These are phyloP conservation scores for Fraxinus ornus DNA, from an alignment of 305 asterid genomes.

Conservation along the genomic window DNA sequence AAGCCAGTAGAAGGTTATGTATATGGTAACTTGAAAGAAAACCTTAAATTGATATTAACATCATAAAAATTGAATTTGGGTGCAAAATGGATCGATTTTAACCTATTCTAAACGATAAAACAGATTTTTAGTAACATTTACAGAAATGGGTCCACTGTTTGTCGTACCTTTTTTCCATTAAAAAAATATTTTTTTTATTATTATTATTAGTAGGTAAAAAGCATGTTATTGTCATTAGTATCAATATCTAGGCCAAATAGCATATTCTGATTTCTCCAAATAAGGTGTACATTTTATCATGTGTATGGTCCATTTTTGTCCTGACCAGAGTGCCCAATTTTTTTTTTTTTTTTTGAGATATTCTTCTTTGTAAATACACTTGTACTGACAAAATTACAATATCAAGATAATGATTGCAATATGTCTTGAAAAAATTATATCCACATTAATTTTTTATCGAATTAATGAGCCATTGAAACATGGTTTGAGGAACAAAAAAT, in stretches of 20 bases:
- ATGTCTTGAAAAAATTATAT: not conserved
- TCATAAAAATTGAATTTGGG: not conserved
- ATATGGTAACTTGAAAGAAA: too few species aligned
- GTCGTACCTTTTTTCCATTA: not conserved
- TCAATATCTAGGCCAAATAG: not conserved
- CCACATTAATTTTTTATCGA: not conserved
- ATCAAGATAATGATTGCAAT: not conserved
- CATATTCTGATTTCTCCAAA: not conserved
- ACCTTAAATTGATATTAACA: too few species aligned
- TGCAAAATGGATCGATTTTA: not conserved
- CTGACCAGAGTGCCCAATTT: not conserved
- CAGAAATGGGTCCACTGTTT: not conserved
- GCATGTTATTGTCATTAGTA: not conserved
- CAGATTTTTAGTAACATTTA: not conserved
- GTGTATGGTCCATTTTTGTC: conserved; percentile 26
- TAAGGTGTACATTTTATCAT: conserved; percentile 17
- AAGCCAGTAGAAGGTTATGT: too few species aligned
- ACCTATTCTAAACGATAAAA: not conserved
- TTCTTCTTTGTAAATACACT: not conserved
- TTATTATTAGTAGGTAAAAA: not conserved
- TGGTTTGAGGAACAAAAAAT: not conserved
- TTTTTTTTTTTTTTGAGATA: not conserved
- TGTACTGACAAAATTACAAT: not conserved
- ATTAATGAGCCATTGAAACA: not conserved
- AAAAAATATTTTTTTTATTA: not conserved